phyloP scores from a whole-genome alignment of 2,329 filamentous ascomycete species.

The Drechslerella coelobrocha region DNA sequence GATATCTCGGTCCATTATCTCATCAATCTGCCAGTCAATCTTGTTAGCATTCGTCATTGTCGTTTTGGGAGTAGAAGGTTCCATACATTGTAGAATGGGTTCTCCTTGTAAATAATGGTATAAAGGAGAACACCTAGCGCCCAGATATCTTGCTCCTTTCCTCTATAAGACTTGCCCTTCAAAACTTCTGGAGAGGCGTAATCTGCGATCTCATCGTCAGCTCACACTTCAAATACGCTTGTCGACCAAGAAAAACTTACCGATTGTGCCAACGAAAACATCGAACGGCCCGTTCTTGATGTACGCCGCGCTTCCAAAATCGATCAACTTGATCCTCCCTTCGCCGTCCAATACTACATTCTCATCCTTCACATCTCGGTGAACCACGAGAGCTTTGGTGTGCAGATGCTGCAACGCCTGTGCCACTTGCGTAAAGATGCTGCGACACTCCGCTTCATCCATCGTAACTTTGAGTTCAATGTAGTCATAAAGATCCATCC shows the following conservation, averaged over 20 bases:
- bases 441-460: conserved; percentile 91
- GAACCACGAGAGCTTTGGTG: conserved; percentile 86
- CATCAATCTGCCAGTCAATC: conserved; percentile 69
- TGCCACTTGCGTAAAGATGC: conserved; percentile 93
- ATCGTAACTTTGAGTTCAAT: conserved; percentile 96
- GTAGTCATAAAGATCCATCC: conserved; percentile 99
- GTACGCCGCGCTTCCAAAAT: conserved; percentile 97
- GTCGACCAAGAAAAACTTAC: conserved; percentile 63
- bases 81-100: conserved; percentile 83
- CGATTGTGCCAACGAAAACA: conserved; percentile 97
- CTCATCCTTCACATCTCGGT: conserved; percentile 98
- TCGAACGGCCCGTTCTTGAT: conserved; percentile 98
- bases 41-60: conserved; percentile 5
- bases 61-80: too few relatives aligned
- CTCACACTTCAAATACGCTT: conserved; percentile 36
- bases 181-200: conserved; percentile 98
- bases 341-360: conserved; percentile 96
- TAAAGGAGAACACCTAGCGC: conserved; percentile 95
- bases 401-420: conserved; percentile 90
- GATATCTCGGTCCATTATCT: conserved; percentile 97
- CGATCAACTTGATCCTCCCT: conserved; percentile 93
- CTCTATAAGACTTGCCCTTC: conserved; percentile 86
- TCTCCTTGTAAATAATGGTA: conserved; percentile 99
- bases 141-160: conserved; percentile 98
- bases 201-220: conserved; percentile 67